Conservation (phyloP, 345 rosid genomes). For the Bruguiera parviflora region DNA sequence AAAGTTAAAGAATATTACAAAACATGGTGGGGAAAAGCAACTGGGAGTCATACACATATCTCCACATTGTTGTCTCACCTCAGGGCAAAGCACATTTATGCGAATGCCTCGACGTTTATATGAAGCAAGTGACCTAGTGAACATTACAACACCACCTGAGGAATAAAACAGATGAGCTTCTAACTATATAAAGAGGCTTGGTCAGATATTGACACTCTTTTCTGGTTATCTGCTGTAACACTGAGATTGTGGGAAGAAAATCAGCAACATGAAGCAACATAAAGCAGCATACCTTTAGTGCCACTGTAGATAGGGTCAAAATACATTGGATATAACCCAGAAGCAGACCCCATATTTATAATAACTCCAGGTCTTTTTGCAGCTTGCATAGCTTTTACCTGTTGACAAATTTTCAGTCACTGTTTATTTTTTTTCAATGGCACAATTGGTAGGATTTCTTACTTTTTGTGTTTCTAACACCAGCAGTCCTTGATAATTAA, state of each 20-base stretch:
- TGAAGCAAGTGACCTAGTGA: constrained; percentile 72
- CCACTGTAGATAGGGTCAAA: constrained; percentile 66
- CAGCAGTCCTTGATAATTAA: background rate
- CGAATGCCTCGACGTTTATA: constrained; percentile 70
- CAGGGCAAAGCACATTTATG: constrained; percentile 95
- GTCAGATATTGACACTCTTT: no score
- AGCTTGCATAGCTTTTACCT: constrained; percentile 74
- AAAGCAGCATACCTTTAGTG: constrained; percentile 62
- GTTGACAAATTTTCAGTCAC: constrained; percentile 14
- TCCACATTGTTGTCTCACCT: constrained; percentile 40
- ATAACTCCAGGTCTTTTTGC: constrained; percentile 79
- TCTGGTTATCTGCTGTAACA: no score
- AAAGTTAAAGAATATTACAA: background rate
- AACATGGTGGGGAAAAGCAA: background rate
- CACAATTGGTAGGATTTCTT: background rate
- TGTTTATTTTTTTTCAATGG: background rate
- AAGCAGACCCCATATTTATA: constrained; percentile 69
- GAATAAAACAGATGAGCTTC: constrained; percentile 17
- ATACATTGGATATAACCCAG: constrained; percentile 43
- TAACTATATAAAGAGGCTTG: background rate
- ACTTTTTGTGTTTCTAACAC: background rate
- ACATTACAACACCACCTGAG: constrained; percentile 76
- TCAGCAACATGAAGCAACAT: constrained; percentile 6
- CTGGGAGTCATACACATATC: background rate
- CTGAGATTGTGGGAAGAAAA: background rate